Base-by-base conservation (phyloP, 805 yeast species). In the Saturnispora gosingensis region DNA sequence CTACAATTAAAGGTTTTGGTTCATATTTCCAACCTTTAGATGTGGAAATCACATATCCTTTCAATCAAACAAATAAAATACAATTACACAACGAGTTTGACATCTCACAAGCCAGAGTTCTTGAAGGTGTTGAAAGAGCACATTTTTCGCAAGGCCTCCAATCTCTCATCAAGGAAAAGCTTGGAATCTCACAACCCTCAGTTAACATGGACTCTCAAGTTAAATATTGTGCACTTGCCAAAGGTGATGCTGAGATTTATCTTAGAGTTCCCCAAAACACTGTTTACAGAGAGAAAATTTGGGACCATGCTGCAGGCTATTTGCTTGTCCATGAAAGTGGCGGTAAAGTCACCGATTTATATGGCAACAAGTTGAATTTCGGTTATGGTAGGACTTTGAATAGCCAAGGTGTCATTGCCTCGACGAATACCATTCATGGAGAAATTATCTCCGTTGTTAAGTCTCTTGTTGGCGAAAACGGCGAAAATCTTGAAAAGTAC, bases 281-380 rank as follows among this genome's bases (percentile, higher is more conserved):
- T 48, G 68, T 77, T 3, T 93, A 90, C 66, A 77, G 87, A 60
- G 99, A 93, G 66, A 93, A 93, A 68, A 89, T 93, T 54, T 93
- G 99, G 98, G 99, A 93, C 68, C 99, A 93, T 66, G 98, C 98
- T 18, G 95, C 97, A 2, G 99, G 99, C 3, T 84, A 85, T 61
- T 74, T 91, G 13, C 75, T 93, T 54, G 82, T 95, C 45, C 74
- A 77, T 35, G 99, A 95, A 67, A 85, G 95, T 59, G 97, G 97
- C 43, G 99, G 99, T 6, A 66, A 72, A 47, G 98, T 93, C 11
- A 81, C 91, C 15, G 99, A 93, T 63, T 80, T 91, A 67, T 67
- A 77, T 51, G 96, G 97, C 18, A 72, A 72, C 11, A 73, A 75
- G 24, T 75, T 93, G 52, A 82, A 91, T 62, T 93, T 93, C 60